Evolutionary conservation across 2,329 filamentous ascomycete genomes (phyloP).

Genomic region (Biscogniauxia mediterranea): DNA sequence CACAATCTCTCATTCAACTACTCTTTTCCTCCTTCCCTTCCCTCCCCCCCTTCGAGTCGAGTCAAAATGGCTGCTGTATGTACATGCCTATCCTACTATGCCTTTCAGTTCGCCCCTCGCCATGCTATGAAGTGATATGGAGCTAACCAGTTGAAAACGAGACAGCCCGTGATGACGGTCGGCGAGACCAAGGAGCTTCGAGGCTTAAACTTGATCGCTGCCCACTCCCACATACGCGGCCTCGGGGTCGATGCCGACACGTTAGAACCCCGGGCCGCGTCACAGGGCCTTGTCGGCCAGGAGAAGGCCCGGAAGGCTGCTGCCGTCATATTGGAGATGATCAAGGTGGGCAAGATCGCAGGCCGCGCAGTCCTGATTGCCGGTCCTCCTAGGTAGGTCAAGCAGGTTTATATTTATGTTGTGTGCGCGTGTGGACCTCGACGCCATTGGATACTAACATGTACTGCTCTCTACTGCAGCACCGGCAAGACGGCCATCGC

Average conservation of each 20-base stretch:
- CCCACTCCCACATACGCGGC: conserved; percentile 96
- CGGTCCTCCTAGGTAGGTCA: conserved; percentile 73
- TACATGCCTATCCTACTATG: conserved; percentile 12
- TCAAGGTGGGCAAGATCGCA: conserved; percentile 97
- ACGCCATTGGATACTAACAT: conserved; percentile 13
- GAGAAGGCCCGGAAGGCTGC: conserved; percentile 95
- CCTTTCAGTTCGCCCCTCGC: neutral
- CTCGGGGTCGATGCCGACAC: conserved; percentile 91
- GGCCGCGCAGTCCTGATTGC: conserved; percentile 92
- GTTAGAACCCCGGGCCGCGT: conserved; percentile 78
- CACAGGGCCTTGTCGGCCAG: conserved; percentile 93
- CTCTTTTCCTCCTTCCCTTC: neutral
- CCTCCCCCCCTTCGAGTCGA: neutral
- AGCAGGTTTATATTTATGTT: neutral
- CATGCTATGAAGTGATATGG: neutral
- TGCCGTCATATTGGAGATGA: conserved; percentile 96
- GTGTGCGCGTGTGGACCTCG: too few species aligned
- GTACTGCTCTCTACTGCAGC: conserved; percentile 44
- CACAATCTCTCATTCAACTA: neutral
- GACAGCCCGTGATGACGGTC: conserved; percentile 68
- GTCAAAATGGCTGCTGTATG: conserved; percentile 54
- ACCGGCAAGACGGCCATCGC: conserved; percentile 98
- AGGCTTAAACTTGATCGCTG: conserved; percentile 94
- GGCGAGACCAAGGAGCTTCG: conserved; percentile 95
- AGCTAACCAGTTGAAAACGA: conserved; percentile 18